A percentile compares a stretch with the other conserved stretches of the same genome.
Evolutionary conservation across 139 green algal genomes (phyloP).

Genomic region (Zygnema circumcarinatum): DNA sequence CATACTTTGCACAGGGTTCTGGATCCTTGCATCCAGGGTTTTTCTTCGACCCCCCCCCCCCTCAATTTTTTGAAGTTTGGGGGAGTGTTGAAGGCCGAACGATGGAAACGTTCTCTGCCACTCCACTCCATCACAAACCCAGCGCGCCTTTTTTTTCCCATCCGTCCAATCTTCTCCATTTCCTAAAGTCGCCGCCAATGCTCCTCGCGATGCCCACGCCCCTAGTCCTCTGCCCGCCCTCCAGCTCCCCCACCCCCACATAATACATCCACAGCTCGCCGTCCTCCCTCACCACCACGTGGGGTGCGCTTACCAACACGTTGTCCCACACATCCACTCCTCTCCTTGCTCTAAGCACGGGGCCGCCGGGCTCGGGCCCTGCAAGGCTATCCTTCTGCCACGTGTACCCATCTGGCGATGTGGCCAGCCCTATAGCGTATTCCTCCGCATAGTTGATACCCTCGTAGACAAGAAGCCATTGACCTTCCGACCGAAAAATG

Average conservation of each 20-base stretch:
- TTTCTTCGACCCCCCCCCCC: no score
- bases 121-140: no score
- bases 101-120: no score
- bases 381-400: constrained; percentile 23
- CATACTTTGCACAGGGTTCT: no score
- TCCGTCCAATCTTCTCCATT: no score
- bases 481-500: not conserved
- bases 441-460: not conserved
- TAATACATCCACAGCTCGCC: constrained; percentile 49
- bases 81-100: no score
- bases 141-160: no score
- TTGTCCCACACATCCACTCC: constrained; percentile 45
- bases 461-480: constrained; percentile 17
- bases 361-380: constrained; percentile 29
- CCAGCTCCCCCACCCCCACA: constrained; percentile 43
- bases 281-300: constrained; percentile 15
- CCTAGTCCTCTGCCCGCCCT: not conserved
- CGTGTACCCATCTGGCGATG: constrained; percentile 20
- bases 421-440: constrained; percentile 48
- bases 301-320: constrained; percentile 16
- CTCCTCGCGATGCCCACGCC: not conserved
- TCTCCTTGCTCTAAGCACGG: constrained; percentile 4
- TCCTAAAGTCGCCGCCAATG: no score
- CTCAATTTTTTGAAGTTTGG: no score
- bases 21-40: no score